These are phyloP conservation scores for Tephrocybe sp. DNA, from an alignment of 768 basidiomycete genomes.

Conservation along the genomic window DNA sequence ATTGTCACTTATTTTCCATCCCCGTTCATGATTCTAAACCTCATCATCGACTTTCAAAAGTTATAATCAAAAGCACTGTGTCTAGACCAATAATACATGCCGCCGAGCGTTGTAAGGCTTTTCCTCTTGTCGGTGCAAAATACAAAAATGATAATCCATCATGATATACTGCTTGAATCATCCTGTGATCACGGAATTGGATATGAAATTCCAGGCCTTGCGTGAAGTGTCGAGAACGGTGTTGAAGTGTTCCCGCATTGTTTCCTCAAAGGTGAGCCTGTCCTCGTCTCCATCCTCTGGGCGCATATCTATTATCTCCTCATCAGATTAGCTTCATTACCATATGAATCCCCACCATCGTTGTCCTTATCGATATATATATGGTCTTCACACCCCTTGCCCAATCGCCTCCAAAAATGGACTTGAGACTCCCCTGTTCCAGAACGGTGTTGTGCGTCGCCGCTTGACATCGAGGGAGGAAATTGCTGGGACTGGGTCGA, in stretches of 20 bases:
- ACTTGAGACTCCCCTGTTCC: too few species aligned
- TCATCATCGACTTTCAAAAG: too few species aligned
- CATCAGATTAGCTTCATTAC: not conserved
- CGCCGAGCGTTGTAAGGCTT: not conserved
- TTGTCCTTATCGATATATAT: not conserved
- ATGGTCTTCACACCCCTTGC: not conserved
- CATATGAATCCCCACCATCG: not conserved
- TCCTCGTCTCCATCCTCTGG: not conserved
- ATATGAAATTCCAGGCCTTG: constrained; percentile 22
- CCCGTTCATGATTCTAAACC: too few species aligned
- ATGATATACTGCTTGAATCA: constrained; percentile 20
- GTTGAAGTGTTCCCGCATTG: constrained; percentile 17
- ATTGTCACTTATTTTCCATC: too few species aligned
- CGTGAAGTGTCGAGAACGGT: constrained; percentile 18
- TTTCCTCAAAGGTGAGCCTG: constrained; percentile 17
- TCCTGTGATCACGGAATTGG: constrained; percentile 24
- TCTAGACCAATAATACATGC: not conserved
- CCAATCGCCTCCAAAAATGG: too few species aligned
- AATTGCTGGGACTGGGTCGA: too few species aligned
- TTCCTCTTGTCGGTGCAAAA: constrained; percentile 10
- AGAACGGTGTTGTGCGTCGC: too few species aligned
- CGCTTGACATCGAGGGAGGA: too few species aligned
- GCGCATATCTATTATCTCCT: not conserved
- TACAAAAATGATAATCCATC: constrained; percentile 21
- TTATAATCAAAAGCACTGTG: too few species aligned